Base-by-base conservation (phyloP, 2,329 filamentous ascomycete genomes). In the Penicillium sp. region DNA sequence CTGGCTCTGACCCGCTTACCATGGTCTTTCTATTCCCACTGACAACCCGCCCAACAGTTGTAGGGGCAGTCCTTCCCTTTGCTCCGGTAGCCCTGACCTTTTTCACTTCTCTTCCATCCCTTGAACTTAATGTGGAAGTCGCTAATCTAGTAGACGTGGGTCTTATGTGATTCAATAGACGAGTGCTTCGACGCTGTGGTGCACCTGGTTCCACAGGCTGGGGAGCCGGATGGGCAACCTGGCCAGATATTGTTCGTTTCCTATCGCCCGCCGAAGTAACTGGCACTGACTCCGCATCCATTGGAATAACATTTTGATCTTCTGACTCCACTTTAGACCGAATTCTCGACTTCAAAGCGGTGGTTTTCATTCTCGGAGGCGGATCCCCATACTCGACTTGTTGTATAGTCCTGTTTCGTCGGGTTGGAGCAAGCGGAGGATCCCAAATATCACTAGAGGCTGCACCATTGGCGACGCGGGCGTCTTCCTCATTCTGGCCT, bases 181-280 rank as follows among this genome's bases (percentile, higher is more conserved):
- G 82, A 20, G 87, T 86, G 66, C 89, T 92, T 64, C 89, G 81
- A 65, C 89, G 80, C 62, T 87, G 84, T 2, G 83, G 81, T 18
- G 79, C 81, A 42, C 81, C 80, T 42, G 83, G 82, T 63, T 91
- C 88, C 59, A 86, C 81, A 26, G 82, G 71, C 53, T 82, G 83
- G 76, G 80, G 61, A 77, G 77, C 60, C 72, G 82, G 49, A 82
- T 75, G 69, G 35, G 74, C 74, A 45, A 79, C 76, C 63, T 96
- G 90, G 3, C 93, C 93, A 42, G 93, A 96, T n/a, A 96, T 83
- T 1, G 91, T 97, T 63, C 93, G 85, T 75, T 97, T 97, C 70
- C 91, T 85, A 59, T 92, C 89, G 14, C 79, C 71, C 60, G 60
- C 77, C 63, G 61, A 74, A 54, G 67, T 64, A 50, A 65, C 67